Base-by-base conservation (phyloP, 1,139 yeast species). In the Sugiyamaella novakii region DNA sequence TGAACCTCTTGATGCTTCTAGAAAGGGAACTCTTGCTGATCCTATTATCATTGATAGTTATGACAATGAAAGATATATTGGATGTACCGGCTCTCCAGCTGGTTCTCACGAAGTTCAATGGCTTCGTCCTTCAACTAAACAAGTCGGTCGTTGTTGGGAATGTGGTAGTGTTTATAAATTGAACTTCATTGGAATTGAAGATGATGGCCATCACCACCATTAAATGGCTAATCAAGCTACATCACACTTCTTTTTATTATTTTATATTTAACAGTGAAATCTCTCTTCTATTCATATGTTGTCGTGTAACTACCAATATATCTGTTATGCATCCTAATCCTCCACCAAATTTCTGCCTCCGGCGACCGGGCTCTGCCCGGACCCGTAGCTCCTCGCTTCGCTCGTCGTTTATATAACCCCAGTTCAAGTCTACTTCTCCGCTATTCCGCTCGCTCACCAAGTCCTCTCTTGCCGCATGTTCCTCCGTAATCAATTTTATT, bases 71-170 rank as follows among this genome's bases (percentile, higher is more conserved):
- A 87, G 98, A 78, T 91, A 88, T 69, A 92, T 94, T 64, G 99
- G 98, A 55, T 92, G 98, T 77, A 86, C 95, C 61, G 99, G 99
- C 68, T 81, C 87, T 62, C 95, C 94, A 66, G 95, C 92, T 54
- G 96, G 89, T 60, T 80, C 87, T 54, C 98, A 91, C 76, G 83
- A 81, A 64, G 82, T 88, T 61, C 82, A 83, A 83, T 92, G 98
- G 98, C 80, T 92, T 76, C 84, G 84, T 74, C 96, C 95, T 63
- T 85, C 91, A 61, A 81, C 78, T 59, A 87, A 81, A 50, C 76
- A 86, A 73, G 84, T 84, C 59, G 87, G 87, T 60, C 89, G 99
- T 82, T 94, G 98, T 78, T 88, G 97, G 96, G 97, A 91, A 72
- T 92, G 98, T 73, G 99, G 99, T 72, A 84, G 91, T 61, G 95